Percentiles rank a stretch among this genome's conserved stretches.
Evolutionary conservation across 2,329 filamentous ascomycete genomes (phyloP).

Genomic region (Colletotrichum aenigma): DNA sequence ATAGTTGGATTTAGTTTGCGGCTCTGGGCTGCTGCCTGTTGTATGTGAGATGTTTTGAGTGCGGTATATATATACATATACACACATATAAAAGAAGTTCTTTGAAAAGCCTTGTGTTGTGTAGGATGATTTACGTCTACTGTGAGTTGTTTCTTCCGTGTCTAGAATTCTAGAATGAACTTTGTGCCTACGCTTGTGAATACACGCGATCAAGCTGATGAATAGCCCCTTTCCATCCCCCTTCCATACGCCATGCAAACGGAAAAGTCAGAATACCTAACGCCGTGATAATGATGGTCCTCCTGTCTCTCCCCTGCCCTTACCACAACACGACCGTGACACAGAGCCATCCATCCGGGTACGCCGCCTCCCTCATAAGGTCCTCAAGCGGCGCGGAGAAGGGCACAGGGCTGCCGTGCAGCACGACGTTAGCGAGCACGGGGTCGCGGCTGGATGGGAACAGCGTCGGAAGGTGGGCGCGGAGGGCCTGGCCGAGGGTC

Average conservation of each 20-base stretch:
- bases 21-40: not conserved
- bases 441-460: slow-evolving; percentile 89
- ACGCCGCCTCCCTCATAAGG: slow-evolving; percentile 80
- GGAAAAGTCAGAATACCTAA: not conserved
- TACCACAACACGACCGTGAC: slow-evolving; percentile 76
- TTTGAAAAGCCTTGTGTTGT: not conserved
- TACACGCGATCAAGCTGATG: not conserved
- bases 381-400: slow-evolving; percentile 83
- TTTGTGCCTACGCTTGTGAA: not conserved
- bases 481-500: slow-evolving; percentile 76
- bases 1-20: not conserved
- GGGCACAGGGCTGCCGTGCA: slow-evolving; percentile 86
- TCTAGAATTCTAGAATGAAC: not conserved
- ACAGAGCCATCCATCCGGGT: slow-evolving; percentile 92
- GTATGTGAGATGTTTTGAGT: not conserved
- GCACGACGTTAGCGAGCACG: slow-evolving; percentile 79
- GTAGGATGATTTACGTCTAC: not conserved
- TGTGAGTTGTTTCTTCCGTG: not conserved
- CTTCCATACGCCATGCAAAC: not conserved
- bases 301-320: no score
- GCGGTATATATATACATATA: not conserved
- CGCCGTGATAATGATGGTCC: not conserved
- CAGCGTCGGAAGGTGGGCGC: slow-evolving; percentile 74
- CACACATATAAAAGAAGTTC: not conserved
- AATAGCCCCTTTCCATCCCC: no score